Conservation (phyloP, 768 basidiomycete genomes). For the Hygrophoropsis aurantiaca region DNA sequence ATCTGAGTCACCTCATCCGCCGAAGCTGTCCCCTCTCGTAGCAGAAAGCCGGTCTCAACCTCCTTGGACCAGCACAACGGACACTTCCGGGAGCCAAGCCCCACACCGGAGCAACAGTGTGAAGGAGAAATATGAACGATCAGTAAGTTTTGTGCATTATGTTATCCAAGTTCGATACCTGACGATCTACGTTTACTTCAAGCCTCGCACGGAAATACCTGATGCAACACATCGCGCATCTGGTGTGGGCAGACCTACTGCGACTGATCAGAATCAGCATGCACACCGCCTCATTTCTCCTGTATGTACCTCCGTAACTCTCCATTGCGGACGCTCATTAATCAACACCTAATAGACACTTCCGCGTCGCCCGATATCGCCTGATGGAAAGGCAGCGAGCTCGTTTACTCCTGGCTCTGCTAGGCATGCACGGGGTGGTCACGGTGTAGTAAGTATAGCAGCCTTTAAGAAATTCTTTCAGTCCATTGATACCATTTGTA, state of each 20-base stretch:
- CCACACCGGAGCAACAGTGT: conserved; percentile 5
- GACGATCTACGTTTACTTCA: too few species aligned
- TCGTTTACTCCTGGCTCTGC: too few species aligned
- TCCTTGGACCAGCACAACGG: not conserved
- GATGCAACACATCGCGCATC: conserved; percentile 4
- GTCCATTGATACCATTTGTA: too few species aligned
- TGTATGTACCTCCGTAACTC: conserved; percentile 8
- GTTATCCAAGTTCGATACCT: not conserved
- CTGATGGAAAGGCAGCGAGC: too few species aligned
- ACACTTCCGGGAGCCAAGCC: conserved; percentile 4
- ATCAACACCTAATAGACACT: too few species aligned
- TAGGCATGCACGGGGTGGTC: too few species aligned
- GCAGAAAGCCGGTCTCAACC: not conserved
- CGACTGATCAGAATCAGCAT: conserved; percentile 9
- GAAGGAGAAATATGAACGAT: conserved; percentile 19
- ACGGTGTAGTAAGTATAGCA: too few species aligned
- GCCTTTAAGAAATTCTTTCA: too few species aligned
- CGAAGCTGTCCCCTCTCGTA: too few species aligned
- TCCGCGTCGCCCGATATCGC: too few species aligned
- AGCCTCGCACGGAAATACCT: conserved; percentile 16
- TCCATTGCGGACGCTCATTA: too few species aligned
- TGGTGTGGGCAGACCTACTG: not conserved
- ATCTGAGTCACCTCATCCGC: conserved; percentile 7
- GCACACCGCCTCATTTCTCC: conserved; percentile 15
- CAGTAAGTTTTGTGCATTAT: conserved; percentile 12